Evolutionary conservation across 2,329 filamentous ascomycete species (phyloP), one percentile per base, ranked within the genome.

Genomic region (Tolypocladium guangdongense): DNA sequence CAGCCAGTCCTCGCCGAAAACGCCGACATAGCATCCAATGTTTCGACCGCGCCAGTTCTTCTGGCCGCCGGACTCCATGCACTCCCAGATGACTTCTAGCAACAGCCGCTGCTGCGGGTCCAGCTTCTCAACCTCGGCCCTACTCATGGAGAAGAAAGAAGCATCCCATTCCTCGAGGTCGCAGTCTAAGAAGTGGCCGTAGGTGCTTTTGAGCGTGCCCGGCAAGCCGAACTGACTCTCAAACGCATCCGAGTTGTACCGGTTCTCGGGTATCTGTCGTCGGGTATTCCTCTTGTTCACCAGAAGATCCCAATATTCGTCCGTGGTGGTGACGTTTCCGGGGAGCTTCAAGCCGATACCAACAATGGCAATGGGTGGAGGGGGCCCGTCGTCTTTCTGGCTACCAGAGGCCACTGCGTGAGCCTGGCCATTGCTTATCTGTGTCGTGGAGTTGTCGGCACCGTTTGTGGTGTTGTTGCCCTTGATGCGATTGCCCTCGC

Each of bases 311-410:
- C 67, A 71, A 41, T 64, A 66, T 4, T 58, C 60, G 8, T 60
- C 50, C 0, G 60, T 51, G 33, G 59, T 60, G 1, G 53, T 48
- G 7, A 70, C 56, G 1, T 60, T 57, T 2, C 67, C 66, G 0
- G 67, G 67, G 3, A 69, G 62, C 8, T 64, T 61, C 54, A 67
- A 55, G 1, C 58, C 67, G 56, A 68, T 64, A n/a, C 67, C 67
- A 12, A 63, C 56, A 39, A 69, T 64, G 24, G 67, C 67, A 22
- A 69, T 62, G 6, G 66, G 63, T n/a, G 54, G 51, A 12, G 50
- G 49, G 10, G 41, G 41, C 1, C 7, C 41, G 18, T 27, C 24
- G 7, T 30, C 16, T 27, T 6, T n/a, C 7, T 30, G 11, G 11
- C 5, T 30, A 10, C 7, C 22, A 18, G 41, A 45, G 8, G 24